A percentile compares a stretch with the other conserved stretches of the same genome.
phyloP scores from a whole-genome alignment of 2,329 filamentous ascomycete genomes.

The Camptophora hylomeconis region DNA sequence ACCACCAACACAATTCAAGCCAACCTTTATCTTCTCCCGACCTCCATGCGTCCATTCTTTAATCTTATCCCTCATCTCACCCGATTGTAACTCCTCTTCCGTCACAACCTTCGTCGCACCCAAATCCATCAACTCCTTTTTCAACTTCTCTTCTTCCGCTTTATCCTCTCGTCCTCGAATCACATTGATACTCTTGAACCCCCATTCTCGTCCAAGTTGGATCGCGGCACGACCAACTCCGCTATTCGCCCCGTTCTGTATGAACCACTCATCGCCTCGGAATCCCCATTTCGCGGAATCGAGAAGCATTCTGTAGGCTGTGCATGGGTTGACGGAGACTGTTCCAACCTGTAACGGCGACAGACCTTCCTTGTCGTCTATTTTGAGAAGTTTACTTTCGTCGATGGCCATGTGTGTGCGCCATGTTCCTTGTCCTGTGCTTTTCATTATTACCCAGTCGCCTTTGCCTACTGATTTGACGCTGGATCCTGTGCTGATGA shows the following conservation, averaged over 20 bases:
- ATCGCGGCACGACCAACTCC: constrained; percentile 86
- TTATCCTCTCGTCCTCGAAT: constrained; percentile 59
- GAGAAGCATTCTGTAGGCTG: constrained; percentile 82
- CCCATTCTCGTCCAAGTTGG: constrained; percentile 76
- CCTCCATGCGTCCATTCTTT: constrained; percentile 60
- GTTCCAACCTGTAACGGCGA: constrained; percentile 70
- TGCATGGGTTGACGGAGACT: constrained; percentile 84
- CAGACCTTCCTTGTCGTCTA: constrained; percentile 58
- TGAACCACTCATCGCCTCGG: constrained; percentile 75
- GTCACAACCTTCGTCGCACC: constrained; percentile 53
- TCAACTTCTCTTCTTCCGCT: constrained; percentile 43
- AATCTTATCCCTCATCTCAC: constrained; percentile 34
- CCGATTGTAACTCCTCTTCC: constrained; percentile 40
- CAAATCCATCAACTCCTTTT: constrained; percentile 45
- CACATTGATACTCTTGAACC: constrained; percentile 80
- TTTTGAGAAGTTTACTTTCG: constrained; percentile 49
- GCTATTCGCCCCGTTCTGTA: constrained; percentile 93
- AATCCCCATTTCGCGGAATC: constrained; percentile 53
- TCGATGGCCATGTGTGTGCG: constrained; percentile 70
- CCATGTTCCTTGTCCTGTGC: constrained; percentile 82
- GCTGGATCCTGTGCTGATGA: constrained; percentile 54
- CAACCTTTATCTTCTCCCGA: constrained; percentile 60
- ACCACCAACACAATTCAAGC: constrained; percentile 87
- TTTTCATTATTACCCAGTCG: constrained; percentile 87
- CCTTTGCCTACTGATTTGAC: constrained; percentile 54